Conservation (phyloP, 345 rosid genomes). For the Populus ilicifolia region DNA sequence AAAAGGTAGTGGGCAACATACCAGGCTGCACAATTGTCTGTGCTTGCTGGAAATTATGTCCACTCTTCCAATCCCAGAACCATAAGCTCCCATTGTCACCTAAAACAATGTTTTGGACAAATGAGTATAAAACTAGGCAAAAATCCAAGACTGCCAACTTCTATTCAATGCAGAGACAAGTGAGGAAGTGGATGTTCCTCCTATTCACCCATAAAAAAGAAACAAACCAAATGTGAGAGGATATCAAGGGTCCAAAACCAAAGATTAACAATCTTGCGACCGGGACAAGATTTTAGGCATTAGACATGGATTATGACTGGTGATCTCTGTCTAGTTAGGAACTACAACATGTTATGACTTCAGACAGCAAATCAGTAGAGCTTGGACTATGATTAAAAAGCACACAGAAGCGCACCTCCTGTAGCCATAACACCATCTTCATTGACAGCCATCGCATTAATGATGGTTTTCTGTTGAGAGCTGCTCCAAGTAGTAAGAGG, state of each 20-base stretch:
- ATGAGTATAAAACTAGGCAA: not conserved
- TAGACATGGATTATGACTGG: not conserved
- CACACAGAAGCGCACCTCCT: constrained; percentile 57
- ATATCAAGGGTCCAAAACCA: not conserved
- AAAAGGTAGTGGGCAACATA: constrained; percentile 7
- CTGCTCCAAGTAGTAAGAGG: constrained; percentile 36
- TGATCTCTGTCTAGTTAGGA: not conserved
- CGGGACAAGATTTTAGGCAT: not conserved
- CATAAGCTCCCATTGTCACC: constrained; percentile 98
- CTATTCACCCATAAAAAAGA: not conserved
- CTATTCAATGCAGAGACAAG: not conserved
- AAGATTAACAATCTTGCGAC: not conserved
- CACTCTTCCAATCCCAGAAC: constrained; percentile 99
- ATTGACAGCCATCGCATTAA: constrained; percentile 88
- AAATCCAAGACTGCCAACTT: not conserved
- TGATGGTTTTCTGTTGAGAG: constrained; percentile 97
- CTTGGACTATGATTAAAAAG: not conserved
- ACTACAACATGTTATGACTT: not conserved
- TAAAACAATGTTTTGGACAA: constrained; percentile 14
- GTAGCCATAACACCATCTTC: constrained; percentile 97
- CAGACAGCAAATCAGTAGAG: not conserved
- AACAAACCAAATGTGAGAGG: not conserved
- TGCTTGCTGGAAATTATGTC: constrained; percentile 91
- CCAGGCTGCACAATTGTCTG: constrained; percentile 98
- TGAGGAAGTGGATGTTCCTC: not conserved